Evolutionary conservation across 805 yeast genomes (phyloP).

Genomic region (Starmerella davenportii): DNA sequence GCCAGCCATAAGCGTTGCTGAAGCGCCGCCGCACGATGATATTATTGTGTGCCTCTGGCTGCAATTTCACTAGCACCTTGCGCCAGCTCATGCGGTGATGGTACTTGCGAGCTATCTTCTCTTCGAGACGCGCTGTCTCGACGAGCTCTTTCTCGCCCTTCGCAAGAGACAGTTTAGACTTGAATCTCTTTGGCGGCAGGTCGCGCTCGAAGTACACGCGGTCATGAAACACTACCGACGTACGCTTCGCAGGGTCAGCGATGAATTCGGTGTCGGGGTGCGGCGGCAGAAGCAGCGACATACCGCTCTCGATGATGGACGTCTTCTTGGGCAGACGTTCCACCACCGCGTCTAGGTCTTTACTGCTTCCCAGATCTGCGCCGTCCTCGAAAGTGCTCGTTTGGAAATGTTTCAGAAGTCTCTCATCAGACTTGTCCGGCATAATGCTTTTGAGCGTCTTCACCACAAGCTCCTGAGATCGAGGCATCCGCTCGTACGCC

Average conservation of each 20-base stretch:
- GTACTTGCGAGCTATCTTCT: slow-evolving; percentile 74
- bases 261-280: slow-evolving; percentile 52
- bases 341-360: slow-evolving; percentile 4
- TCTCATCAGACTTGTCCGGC: neutral
- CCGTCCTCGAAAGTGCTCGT: neutral
- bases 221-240: slow-evolving; percentile 63
- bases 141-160: slow-evolving; percentile 9
- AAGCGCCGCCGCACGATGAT: slow-evolving; percentile 75
- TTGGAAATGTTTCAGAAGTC: neutral
- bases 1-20: slow-evolving; percentile 92
- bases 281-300: slow-evolving; percentile 62
- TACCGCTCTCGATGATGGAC: slow-evolving; percentile 61
- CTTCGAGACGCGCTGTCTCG: slow-evolving; percentile 36
- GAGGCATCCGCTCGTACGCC: neutral
- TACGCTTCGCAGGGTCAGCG: slow-evolving; percentile 46
- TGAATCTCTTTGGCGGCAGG: slow-evolving; percentile 37
- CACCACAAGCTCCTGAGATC: neutral
- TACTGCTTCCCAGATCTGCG: neutral
- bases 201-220: slow-evolving; percentile 48
- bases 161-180: slow-evolving; percentile 5
- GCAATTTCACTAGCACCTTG: slow-evolving; percentile 66
- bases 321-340: slow-evolving; percentile 29
- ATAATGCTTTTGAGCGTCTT: neutral
- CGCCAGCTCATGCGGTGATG: slow-evolving; percentile 77
- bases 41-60: slow-evolving; percentile 91